phyloP scores from a whole-genome alignment of 1,284 basidiomycete genomes.

The Ganoderma boninense region DNA sequence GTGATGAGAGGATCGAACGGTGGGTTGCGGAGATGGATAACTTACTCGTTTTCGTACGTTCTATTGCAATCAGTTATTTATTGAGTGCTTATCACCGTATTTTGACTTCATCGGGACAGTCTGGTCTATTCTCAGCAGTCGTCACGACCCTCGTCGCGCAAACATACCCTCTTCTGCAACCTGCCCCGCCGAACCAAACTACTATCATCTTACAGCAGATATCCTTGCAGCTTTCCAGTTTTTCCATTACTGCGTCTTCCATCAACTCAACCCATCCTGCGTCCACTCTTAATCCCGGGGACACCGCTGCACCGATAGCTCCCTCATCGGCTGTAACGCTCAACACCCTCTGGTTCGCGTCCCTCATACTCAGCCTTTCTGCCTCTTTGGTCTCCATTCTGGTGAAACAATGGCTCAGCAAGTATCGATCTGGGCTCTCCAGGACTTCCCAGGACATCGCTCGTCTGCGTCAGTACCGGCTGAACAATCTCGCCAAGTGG shows the following conservation, averaged over 20 bases:
- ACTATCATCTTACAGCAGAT: slow-evolving; percentile 11
- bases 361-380: slow-evolving; percentile 26
- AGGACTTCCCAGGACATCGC: slow-evolving; percentile 16
- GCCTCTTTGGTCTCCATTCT: slow-evolving; percentile 22
- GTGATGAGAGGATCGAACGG: slow-evolving; percentile 13
- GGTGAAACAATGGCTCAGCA: slow-evolving; percentile 32
- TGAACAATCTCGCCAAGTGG: slow-evolving; percentile 22
- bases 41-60: slow-evolving; percentile 22
- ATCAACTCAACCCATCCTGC: slow-evolving; percentile 20
- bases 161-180: slow-evolving; percentile 19
- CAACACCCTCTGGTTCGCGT: slow-evolving; percentile 30
- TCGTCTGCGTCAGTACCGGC: slow-evolving; percentile 25
- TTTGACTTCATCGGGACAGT: not conserved
- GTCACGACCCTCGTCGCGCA: slow-evolving; percentile 21
- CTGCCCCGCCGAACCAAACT: slow-evolving; percentile 2
- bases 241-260: slow-evolving; percentile 14
- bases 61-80: too few relatives aligned
- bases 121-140: slow-evolving; percentile 24
- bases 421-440: slow-evolving; percentile 15
- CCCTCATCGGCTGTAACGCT: slow-evolving; percentile 13
- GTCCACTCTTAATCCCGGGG: not conserved
- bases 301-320: not conserved
- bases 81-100: too few relatives aligned
- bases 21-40: slow-evolving; percentile 27
- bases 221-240: slow-evolving; percentile 14